Base-by-base conservation (phyloP, 768 basidiomycete species). In the Auricularia sp. region DNA sequence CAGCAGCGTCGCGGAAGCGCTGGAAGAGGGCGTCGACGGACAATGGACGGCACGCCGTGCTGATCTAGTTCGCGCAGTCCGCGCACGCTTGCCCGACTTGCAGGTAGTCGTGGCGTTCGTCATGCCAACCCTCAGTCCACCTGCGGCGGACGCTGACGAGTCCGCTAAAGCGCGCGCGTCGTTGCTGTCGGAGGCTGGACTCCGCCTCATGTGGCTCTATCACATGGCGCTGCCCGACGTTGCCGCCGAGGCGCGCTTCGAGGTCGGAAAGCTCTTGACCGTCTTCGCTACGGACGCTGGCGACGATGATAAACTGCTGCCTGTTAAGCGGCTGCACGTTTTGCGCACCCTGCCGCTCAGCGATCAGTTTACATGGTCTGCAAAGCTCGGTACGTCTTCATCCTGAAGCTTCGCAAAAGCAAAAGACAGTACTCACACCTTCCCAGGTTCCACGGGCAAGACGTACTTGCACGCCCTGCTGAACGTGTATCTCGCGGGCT, bases 161-260 rank as follows among this genome's bases (percentile, higher is more conserved):
- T 54, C 53, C n/a, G 8, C 72, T 75, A 74, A 0, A 84, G 85
- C 39, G 66, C 66, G 54, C 68, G 66, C 44, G 62, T 69, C 71
- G 0, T 73, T 98, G 66, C 75, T 97, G 35, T 82, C 87, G 0
- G 95, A 98, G 75, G 82, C 83, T 61, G 85, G 93, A 1, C 85
- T 93, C 68, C 75, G 93, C 34, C 73, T 98, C 51, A 76, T 97
- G 66, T 90, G 88, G 83, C 79, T 95, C 61, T 98, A 97, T 72
- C 91, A 96, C 68, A 80, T 80, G 29, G 86, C 84, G 65, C 73
- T 95, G 35, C 91, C 93, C 0, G 77, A 81, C 1, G 75, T 92
- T 1, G 87, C 90, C 3, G 83, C 85, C 0, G 93, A 94, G 72
- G 85, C 85, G 34, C 80, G 86, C 61, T 98, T 95, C 69, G 95